Conservation (phyloP, 208 protist species). For the Acanthamoeba healyi region DNA sequence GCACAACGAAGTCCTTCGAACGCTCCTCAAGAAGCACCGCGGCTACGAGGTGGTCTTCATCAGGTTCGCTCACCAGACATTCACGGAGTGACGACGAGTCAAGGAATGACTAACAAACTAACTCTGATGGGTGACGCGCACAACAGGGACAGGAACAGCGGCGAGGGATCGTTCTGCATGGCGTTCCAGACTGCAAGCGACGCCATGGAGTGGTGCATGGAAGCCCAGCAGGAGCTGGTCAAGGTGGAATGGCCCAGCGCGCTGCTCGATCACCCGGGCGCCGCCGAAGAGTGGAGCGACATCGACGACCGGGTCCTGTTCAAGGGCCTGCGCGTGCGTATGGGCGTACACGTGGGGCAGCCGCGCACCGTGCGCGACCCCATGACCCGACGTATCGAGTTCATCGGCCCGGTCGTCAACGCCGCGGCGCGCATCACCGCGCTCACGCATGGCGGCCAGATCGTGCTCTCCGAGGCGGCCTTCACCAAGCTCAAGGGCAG, state of each 20-base stretch:
- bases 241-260: conserved; percentile 42
- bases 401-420: conserved; percentile 45
- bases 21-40: conserved; percentile 59
- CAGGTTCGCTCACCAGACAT: not conserved
- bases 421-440: conserved; percentile 29
- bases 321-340: conserved; percentile 48
- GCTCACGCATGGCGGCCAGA: conserved; percentile 46
- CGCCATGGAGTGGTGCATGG: conserved; percentile 52
- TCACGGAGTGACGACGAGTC: not conserved
- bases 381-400: conserved; percentile 50
- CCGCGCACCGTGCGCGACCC: conserved; percentile 18
- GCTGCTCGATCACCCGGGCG: conserved; percentile 55
- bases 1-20: conserved; percentile 26
- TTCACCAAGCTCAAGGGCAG: conserved; percentile 23
- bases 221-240: conserved; percentile 42
- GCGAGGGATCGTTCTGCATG: conserved; percentile 69
- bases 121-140: too few relatives aligned
- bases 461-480: conserved; percentile 34
- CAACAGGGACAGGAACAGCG: conserved; percentile 28
- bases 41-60: conserved; percentile 67
- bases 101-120: too few relatives aligned
- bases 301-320: conserved; percentile 33
- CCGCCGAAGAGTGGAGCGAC: conserved; percentile 62
- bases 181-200: conserved; percentile 51
- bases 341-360: conserved; percentile 49